Base-by-base conservation (phyloP, 2,329 filamentous ascomycete species). In the Fusarium oxysporum region DNA sequence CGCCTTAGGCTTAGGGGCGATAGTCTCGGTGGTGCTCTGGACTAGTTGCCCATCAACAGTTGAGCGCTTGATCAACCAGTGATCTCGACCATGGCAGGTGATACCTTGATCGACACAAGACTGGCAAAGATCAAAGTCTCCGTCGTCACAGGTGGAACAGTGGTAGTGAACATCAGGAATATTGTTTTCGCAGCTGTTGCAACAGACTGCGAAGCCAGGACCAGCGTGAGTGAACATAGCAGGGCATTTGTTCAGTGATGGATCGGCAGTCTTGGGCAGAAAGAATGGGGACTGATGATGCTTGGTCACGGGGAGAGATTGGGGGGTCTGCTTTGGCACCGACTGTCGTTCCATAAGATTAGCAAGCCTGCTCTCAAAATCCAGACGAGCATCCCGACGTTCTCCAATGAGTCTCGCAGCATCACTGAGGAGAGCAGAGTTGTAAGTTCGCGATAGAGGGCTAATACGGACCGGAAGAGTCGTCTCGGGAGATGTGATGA, bases 31-130 rank as follows among this genome's bases (percentile, higher is more conserved):
- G 28, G 90, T 94, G 86, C 95, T 98, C 82, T 91, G 94, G 74
- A 94, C 89, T 63, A 98, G 91, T 72, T 90, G 87, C 56, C 95
- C 96, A 66, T 95, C 88, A 78, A 92, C 87, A 70, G 97, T 90
- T 71, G 90, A 91, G 65, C 96, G 92, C 89, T 97, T 98, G 82
- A 98, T 96, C 82, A 99, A 87, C 95, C 95, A 98, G 84, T 99
- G 96, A 71, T 90, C 89, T 35, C 92, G 88, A 64, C 91, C 91
- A 71, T 91, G 89, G 85, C 97, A 99, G 44, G 93, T 89, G 65
- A 92, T 87, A 71, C 95, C 95, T 45, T 87, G 85, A 55, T 91
- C 88, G 53, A 98, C 90, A 78, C 96, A 99, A 10, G 86, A 82
- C 72, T 91, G 88, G 86, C 97, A 99, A 35, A 99, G 89, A 79